phyloP scores from a whole-genome alignment of 768 basidiomycete genomes.

The Calocybe gangraenosa region DNA sequence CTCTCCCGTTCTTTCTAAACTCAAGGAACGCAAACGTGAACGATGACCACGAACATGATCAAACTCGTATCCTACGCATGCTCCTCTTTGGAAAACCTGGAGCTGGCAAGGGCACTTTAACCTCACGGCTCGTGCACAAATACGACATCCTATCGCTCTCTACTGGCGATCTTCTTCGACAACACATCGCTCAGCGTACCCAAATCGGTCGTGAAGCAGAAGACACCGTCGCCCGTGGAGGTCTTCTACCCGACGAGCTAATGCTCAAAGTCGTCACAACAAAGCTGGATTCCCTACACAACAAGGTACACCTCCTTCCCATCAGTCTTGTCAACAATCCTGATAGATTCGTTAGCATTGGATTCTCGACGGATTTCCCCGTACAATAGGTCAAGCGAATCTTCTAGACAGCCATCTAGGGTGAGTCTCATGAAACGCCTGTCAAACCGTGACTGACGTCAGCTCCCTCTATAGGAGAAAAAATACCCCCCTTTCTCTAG shows the following conservation, averaged over 20 bases:
- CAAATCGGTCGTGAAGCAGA: slow-evolving; percentile 72
- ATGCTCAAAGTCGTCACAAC: slow-evolving; percentile 74
- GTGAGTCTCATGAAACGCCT: slow-evolving; percentile 27
- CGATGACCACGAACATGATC: slow-evolving; percentile 33
- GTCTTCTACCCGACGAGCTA: slow-evolving; percentile 72
- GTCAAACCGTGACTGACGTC: slow-evolving; percentile 1
- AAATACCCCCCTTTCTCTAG: slow-evolving; percentile 65
- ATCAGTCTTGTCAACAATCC: not conserved
- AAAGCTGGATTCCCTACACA: slow-evolving; percentile 61
- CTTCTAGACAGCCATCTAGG: slow-evolving; percentile 73
- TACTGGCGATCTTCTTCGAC: slow-evolving; percentile 81
- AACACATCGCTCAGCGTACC: slow-evolving; percentile 76
- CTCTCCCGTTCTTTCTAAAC: slow-evolving; percentile 51
- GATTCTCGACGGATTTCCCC: slow-evolving; percentile 92
- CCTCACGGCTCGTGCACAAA: slow-evolving; percentile 69
- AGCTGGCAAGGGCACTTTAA: slow-evolving; percentile 82
- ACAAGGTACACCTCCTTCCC: slow-evolving; percentile 44
- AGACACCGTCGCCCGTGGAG: slow-evolving; percentile 74
- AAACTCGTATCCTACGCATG: slow-evolving; percentile 45
- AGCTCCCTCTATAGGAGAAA: slow-evolving; percentile 40
- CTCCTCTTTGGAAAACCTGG: slow-evolving; percentile 82
- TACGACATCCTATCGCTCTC: slow-evolving; percentile 77
- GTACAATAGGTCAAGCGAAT: slow-evolving; percentile 80
- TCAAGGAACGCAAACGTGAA: slow-evolving; percentile 29
- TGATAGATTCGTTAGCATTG: slow-evolving; percentile 54